Evolutionary conservation across 2,329 filamentous ascomycete genomes (phyloP), one percentile per base, ranked within the genome.

Genomic region (Tricladium varicosporioides): DNA sequence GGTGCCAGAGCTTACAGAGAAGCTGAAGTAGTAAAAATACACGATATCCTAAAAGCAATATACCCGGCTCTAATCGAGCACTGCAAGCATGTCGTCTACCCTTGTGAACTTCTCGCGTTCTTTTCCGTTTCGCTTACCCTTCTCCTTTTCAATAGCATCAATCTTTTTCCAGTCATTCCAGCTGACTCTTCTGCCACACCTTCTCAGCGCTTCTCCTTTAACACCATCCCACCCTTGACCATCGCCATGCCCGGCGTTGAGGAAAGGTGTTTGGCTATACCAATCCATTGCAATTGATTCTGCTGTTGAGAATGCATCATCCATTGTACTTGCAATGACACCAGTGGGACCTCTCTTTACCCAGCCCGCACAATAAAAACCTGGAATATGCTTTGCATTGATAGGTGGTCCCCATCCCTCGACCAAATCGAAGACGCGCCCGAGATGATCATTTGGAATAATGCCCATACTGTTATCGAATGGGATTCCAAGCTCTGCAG

Each of bases 241-340:
- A 19, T 73, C 75, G 44, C 68, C 67, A 59, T 70, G 56, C n/a
- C 70, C 65, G 7, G 72, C 65, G 58, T 80, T 77, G 46, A 84
- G 65, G 54, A 86, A 82, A 0, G 71, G 73, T 9, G 71, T 72
- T 5, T 71, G 66, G 0, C 70, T 68, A 50, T 75, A 68, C 88
- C 91, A 93, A 69, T 99, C 94, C n/a, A 82, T 75, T 0, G 83
- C 83, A 60, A 99, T 89, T 2, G 88, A 85, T 69, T 97, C 92
- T 1, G 86, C 94, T 0, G 92, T 96, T 8, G 83, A 81, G 67
- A 97, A 99, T 0, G 94, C 93, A 71, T 99, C 94, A 58, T 88
- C 84, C 91, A 99, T 96, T 0, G 94, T 99, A 31, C 88, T 92
- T 1, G 93, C 93, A 71, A 99, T 99, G 2, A 97, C 92, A 2